Conservation (phyloP, 305 asterid species). For the Fraxinus xanthoxyloides region DNA sequence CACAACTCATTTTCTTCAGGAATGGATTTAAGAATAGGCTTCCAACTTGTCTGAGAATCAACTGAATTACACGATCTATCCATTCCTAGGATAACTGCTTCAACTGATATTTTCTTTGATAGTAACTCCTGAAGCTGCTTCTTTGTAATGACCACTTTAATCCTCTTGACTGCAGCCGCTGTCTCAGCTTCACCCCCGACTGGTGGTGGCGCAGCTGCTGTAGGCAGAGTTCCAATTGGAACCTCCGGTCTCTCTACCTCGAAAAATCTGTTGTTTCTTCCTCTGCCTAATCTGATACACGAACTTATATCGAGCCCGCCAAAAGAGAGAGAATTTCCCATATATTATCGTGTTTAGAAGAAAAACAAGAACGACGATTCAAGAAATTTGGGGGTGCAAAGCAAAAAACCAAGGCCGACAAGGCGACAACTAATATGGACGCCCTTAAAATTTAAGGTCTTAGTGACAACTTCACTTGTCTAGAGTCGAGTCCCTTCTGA, state of each 20-base stretch:
- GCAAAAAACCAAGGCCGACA: neutral
- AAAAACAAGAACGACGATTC: neutral
- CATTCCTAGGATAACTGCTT: conserved; percentile 28
- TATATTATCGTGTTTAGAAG: neutral
- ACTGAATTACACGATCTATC: conserved; percentile 5
- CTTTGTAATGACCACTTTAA: conserved; percentile 45
- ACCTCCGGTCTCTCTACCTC: conserved; percentile 29
- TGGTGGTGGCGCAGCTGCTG: neutral
- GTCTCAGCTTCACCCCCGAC: neutral
- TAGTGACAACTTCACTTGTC: neutral
- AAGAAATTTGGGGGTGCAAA: neutral
- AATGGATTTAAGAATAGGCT: conserved; percentile 37
- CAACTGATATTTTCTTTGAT: conserved; percentile 28
- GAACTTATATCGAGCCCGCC: neutral
- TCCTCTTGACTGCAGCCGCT: conserved; percentile 29
- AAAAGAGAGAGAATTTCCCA: conserved; percentile 34
- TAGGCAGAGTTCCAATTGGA: neutral
- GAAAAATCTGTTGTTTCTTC: conserved; percentile 17
- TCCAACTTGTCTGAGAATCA: conserved; percentile 27
- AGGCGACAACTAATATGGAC: neutral
- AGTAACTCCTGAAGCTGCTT: conserved; percentile 46
- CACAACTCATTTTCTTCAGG: conserved; percentile 41
- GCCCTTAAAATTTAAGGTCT: neutral
- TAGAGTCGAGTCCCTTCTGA: neutral
- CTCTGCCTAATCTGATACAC: conserved; percentile 15